These are phyloP conservation scores for Henningerozyma blattae DNA, from an alignment of 805 yeast genomes.

Conservation along the genomic window DNA sequence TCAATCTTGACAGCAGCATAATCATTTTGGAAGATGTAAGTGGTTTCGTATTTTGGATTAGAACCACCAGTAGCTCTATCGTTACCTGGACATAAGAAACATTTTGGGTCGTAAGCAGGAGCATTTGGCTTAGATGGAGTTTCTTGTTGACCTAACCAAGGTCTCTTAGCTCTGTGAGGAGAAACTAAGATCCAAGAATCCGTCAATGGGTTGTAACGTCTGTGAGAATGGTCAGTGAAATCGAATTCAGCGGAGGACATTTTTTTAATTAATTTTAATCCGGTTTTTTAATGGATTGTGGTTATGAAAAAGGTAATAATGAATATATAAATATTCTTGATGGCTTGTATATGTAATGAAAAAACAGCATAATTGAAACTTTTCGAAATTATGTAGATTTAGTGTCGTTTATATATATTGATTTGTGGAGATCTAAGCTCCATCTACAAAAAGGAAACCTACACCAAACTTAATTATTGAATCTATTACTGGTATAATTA, in stretches of 20 bases:
- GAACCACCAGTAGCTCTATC: conserved; percentile 46
- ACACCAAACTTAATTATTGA: too few relatives aligned
- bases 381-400: too few relatives aligned
- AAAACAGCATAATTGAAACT: too few relatives aligned
- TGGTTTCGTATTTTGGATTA: conserved; percentile 45
- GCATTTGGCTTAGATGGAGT: conserved; percentile 28
- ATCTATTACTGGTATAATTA: too few relatives aligned
- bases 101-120: conserved; percentile 49
- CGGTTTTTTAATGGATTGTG: too few relatives aligned
- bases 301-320: too few relatives aligned
- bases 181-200: conserved; percentile 59
- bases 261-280: too few relatives aligned
- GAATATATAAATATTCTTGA: too few relatives aligned
- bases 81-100: conserved; percentile 67
- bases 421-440: too few relatives aligned
- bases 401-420: too few relatives aligned
- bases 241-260: conserved; percentile 29
- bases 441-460: too few relatives aligned
- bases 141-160: conserved; percentile 73
- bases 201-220: conserved; percentile 60
- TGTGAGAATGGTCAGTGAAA: conserved; percentile 49
- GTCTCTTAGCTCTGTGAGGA: conserved; percentile 68
- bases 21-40: conserved; percentile 56
- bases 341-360: too few relatives aligned
- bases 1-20: conserved; percentile 55